These are phyloP conservation scores for Candida freyschussii DNA, from an alignment of 1,139 yeast species.

Conservation along the genomic window DNA sequence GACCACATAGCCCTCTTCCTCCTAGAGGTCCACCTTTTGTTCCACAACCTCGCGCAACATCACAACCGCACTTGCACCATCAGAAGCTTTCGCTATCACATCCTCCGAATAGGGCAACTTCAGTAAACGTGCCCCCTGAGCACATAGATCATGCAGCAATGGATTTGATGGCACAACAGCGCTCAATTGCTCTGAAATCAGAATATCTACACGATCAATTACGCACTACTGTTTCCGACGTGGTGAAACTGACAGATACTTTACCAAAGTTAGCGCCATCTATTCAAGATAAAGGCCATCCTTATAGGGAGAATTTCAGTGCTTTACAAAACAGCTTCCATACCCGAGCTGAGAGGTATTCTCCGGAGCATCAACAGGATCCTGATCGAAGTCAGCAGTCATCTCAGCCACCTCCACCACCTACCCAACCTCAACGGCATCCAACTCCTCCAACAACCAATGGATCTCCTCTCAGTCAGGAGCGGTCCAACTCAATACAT, in stretches of 20 bases:
- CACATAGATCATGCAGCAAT: slow-evolving; percentile 3
- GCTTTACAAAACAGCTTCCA: slow-evolving; percentile 20
- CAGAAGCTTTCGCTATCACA: slow-evolving; percentile 10
- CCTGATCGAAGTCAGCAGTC: slow-evolving; percentile 7
- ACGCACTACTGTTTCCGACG: slow-evolving; percentile 20
- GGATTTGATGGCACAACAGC: slow-evolving; percentile 20
- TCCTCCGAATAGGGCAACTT: too few relatives aligned
- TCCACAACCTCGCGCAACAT: slow-evolving; percentile 6
- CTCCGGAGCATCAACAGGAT: slow-evolving; percentile 10
- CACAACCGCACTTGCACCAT: slow-evolving; percentile 4
- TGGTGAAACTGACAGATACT: slow-evolving; percentile 20
- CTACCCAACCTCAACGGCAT: slow-evolving; percentile 3
- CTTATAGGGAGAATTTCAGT: slow-evolving; percentile 15
- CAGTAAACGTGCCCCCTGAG: slow-evolving; percentile 13
- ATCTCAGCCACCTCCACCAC: slow-evolving; percentile 5
- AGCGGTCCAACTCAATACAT: slow-evolving; percentile 19
- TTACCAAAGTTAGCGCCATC: slow-evolving; percentile 23
- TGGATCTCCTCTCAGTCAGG: slow-evolving; percentile 10
- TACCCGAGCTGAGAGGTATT: slow-evolving; percentile 18
- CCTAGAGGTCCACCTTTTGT: slow-evolving; percentile 3
- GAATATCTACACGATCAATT: slow-evolving; percentile 15
- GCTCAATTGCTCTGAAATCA: slow-evolving; percentile 9
- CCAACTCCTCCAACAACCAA: slow-evolving; percentile 5
- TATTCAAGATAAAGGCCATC: slow-evolving; percentile 11
- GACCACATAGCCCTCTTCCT: too few relatives aligned